Evolutionary conservation across 73 alveolate species (phyloP).

Genomic region (Stentor coeruleus): DNA sequence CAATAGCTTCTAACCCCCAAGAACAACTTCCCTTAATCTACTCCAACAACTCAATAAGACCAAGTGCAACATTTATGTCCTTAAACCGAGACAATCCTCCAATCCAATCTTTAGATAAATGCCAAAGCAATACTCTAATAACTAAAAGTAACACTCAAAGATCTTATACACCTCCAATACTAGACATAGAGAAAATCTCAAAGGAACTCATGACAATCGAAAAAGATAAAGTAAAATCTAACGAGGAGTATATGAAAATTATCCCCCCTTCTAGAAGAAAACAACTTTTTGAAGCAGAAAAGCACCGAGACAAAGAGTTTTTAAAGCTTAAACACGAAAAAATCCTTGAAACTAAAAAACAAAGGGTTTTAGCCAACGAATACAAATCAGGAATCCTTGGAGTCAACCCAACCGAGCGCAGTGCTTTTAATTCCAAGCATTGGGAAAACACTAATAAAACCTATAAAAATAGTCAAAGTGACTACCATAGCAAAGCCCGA

Average conservation of each 20-base stretch:
- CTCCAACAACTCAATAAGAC: background rate
- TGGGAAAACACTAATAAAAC: background rate
- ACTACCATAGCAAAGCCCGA: background rate
- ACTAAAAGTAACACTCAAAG: background rate
- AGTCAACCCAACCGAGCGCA: background rate
- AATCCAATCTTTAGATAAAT: background rate
- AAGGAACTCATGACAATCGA: background rate
- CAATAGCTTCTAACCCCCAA: background rate
- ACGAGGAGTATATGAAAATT: background rate
- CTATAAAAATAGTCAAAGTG: background rate
- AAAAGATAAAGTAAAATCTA: background rate
- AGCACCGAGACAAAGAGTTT: background rate
- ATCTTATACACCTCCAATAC: slow-evolving; percentile 6
- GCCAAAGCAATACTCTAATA: background rate
- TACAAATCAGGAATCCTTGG: background rate
- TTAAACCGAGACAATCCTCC: background rate
- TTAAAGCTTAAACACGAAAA: background rate
- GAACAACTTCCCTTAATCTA: background rate
- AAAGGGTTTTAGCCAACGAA: background rate
- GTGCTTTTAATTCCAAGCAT: background rate
- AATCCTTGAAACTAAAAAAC: background rate
- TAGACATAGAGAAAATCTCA: background rate
- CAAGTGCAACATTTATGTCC: slow-evolving; percentile 1
- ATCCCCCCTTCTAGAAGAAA: slow-evolving; percentile 7
- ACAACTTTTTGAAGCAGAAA: slow-evolving; percentile 9